Base-by-base conservation (phyloP, 306 rosid species). In the Urtica urens region DNA sequence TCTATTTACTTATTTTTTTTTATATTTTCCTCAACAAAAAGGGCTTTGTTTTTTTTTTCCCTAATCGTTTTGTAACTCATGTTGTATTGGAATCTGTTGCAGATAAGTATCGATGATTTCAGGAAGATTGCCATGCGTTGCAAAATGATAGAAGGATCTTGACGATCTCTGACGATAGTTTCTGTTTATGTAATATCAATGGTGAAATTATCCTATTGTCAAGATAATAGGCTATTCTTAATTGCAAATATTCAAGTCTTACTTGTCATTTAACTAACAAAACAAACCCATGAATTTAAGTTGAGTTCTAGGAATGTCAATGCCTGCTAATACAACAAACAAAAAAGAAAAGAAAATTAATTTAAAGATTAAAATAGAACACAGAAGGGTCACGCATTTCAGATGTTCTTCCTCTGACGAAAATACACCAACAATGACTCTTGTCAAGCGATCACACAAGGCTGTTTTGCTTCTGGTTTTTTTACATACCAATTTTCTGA, bases 91-190 rank as follows among this genome's bases (percentile, higher is more conserved):
- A n/a, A 10, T 57, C 22, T 15, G 38, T 60, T 64, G 81, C 93
- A 84, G 97, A 51, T 81, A 48, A 81, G 66, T 53, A 65, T 81
- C 0, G 95, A 90, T 6, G 95, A 90, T 65, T 90, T 84, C 49
- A 74, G 69, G 54, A 76, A 72, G 75, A 81, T 90, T 66, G 80
- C 59, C 46, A 67, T 65, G 27, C 93, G 95, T 12, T 90, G 97
- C 74, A 77, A 81, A 69, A 50, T 90, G 84, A 74, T 79, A 42
- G 66, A 73, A 61, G 82, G n/a, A 24, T 58, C 23, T 72, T 46
- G 63, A 57, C 28, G 55, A 51, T 55, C 58, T 46, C 29, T 74
- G 80, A 78, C 22, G 22, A n/a, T n/a, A n/a, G n/a, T n/a, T n/a
- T n/a, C n/a, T n/a, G n/a, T n/a, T n/a, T n/a, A 38, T 46, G 12